Evolutionary conservation across 2,329 filamentous ascomycete genomes (phyloP).

Genomic region (Ophiostoma himal-ulmi): DNA sequence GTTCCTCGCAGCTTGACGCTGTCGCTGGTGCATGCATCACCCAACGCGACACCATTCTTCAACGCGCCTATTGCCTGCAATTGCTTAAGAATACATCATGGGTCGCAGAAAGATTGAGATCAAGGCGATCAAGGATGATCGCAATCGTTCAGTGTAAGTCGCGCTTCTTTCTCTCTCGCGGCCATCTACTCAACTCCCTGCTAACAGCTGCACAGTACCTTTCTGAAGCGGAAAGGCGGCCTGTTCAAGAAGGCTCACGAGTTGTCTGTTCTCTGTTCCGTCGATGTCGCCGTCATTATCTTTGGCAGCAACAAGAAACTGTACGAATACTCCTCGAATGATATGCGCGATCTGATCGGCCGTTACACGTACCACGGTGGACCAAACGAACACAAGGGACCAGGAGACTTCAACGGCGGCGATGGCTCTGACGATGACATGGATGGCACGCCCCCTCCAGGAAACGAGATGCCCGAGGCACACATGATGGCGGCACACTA

Average conservation of each 20-base stretch:
- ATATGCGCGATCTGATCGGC: conserved; percentile 84
- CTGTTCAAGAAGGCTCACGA: conserved; percentile 99
- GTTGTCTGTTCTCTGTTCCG: conserved; percentile 93
- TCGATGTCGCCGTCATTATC: conserved; percentile 97
- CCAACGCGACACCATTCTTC: not conserved
- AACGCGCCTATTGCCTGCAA: not conserved
- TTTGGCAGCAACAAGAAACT: conserved; percentile 99
- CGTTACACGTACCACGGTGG: conserved; percentile 90
- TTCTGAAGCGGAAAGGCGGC: conserved; percentile 96
- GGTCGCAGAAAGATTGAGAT: conserved; percentile 99
- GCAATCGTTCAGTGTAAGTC: conserved; percentile 91
- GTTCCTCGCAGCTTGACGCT: not conserved
- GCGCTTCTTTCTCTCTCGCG: conserved; percentile 6
- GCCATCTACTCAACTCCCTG: not conserved
- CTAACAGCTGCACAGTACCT: conserved; percentile 60
- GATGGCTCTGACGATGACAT: conserved; percentile 74
- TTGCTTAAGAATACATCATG: conserved; percentile 52
- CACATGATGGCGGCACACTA: conserved; percentile 66
- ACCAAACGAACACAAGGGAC: conserved; percentile 94
- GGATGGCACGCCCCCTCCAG: conserved; percentile 66
- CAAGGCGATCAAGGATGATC: conserved; percentile 98
- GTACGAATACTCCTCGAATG: conserved; percentile 91
- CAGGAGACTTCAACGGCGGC: conserved; percentile 82
- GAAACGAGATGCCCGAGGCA: conserved; percentile 53
- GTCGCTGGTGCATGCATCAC: conserved; percentile 9